These are phyloP conservation scores for Colletotrichum tofieldiae DNA, from an alignment of 2,329 filamentous ascomycete genomes.

Conservation along the genomic window DNA sequence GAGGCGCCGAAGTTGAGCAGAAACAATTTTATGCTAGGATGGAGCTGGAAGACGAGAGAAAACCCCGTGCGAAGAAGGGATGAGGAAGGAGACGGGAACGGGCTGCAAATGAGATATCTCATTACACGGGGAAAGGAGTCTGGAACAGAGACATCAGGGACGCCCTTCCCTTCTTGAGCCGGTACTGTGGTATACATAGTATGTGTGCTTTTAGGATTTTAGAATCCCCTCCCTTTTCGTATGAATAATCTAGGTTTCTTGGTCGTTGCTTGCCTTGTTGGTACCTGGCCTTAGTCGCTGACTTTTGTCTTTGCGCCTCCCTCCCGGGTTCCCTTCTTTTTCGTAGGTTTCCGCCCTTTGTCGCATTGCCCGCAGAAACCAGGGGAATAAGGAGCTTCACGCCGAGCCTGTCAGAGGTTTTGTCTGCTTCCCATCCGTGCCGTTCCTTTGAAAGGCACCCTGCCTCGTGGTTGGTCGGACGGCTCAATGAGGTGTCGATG, in stretches of 20 bases:
- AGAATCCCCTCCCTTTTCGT: neutral
- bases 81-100: neutral
- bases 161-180: constrained; percentile 28
- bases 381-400: constrained; percentile 18
- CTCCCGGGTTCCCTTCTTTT: constrained; percentile 5
- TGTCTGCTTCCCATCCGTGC: constrained; percentile 30
- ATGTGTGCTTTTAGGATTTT: constrained; percentile 18
- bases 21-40: constrained; percentile 38
- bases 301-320: constrained; percentile 11
- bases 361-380: constrained; percentile 16
- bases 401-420: constrained; percentile 23
- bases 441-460: constrained; percentile 21
- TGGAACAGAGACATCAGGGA: constrained; percentile 11
- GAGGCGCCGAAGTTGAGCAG: constrained; percentile 31
- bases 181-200: neutral
- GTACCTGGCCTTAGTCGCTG: constrained; percentile 23
- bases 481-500: constrained; percentile 5
- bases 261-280: constrained; percentile 1
- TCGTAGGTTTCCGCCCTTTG: constrained; percentile 26
- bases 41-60: constrained; percentile 27
- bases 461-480: constrained; percentile 21
- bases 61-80: neutral
- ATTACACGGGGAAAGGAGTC: neutral
- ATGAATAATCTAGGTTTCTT: constrained; percentile 12
- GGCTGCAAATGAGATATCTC: neutral